A percentile compares a stretch with the other conserved stretches of the same genome.
Evolutionary conservation across 805 yeast genomes (phyloP).

Genomic region (Jamesozyma hellenica): DNA sequence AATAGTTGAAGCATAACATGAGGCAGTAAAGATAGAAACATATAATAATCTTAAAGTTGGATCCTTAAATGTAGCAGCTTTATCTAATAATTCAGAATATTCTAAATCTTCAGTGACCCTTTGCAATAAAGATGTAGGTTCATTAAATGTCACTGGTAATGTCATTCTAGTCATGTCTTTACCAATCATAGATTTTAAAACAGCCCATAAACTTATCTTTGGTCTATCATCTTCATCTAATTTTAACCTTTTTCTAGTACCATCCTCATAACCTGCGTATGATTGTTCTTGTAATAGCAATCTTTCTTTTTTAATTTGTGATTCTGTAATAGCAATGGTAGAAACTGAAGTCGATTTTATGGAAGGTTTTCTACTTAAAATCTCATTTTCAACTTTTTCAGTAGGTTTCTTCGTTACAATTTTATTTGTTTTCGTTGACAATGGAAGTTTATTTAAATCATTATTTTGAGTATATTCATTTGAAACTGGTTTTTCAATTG

Average conservation of each 20-base stretch:
- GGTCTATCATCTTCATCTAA: slow-evolving; percentile 83
- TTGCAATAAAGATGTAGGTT: slow-evolving; percentile 85
- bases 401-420: not conserved
- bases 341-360: not conserved
- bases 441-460: not conserved
- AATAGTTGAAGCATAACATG: slow-evolving; percentile 87
- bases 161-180: slow-evolving; percentile 96
- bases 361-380: not conserved
- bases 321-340: slow-evolving; percentile 7
- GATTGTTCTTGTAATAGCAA: slow-evolving; percentile 35
- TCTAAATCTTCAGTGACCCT: slow-evolving; percentile 93
- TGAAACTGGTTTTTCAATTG: not conserved
- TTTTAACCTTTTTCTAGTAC: slow-evolving; percentile 55
- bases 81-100: slow-evolving; percentile 65
- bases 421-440: not conserved
- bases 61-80: slow-evolving; percentile 64
- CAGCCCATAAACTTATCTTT: slow-evolving; percentile 83
- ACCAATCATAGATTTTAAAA: slow-evolving; percentile 86
- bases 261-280: slow-evolving; percentile 75
- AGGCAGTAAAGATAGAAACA: slow-evolving; percentile 87
- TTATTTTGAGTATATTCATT: too few relatives aligned
- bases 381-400: not conserved
- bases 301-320: slow-evolving; percentile 22
- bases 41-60: slow-evolving; percentile 76
- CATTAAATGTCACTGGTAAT: slow-evolving; percentile 93